These are phyloP conservation scores for Malus hybrid DNA, from an alignment of 331 rosid genomes.

Conservation along the genomic window DNA sequence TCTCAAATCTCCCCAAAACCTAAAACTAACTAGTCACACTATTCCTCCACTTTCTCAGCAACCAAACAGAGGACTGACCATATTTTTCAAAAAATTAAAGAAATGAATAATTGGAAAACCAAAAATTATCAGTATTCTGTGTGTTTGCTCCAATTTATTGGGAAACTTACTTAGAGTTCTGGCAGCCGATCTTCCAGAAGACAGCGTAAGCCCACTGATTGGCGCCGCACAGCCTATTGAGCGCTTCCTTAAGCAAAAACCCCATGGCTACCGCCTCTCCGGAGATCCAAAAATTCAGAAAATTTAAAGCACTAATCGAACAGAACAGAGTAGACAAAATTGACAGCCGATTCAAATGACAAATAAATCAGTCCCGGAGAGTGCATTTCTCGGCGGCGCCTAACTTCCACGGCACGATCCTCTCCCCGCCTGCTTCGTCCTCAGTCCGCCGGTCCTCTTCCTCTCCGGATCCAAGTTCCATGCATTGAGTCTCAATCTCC, in stretches of 20 bases:
- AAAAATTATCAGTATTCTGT: background rate
- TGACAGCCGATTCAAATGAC: background rate
- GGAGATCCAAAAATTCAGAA: constrained; percentile 11
- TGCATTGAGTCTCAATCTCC: constrained; percentile 23
- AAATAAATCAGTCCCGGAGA: constrained; percentile 20
- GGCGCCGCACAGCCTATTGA: constrained; percentile 56
- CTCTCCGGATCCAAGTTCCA: constrained; percentile 62
- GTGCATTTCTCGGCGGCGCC: constrained; percentile 29
- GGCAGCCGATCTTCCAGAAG: constrained; percentile 97
- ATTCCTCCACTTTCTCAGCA: background rate
- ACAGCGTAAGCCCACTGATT: constrained; percentile 93
- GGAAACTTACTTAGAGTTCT: constrained; percentile 69
- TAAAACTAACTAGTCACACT: background rate
- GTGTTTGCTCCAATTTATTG: background rate
- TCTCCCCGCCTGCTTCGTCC: constrained; percentile 89
- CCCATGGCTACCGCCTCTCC: constrained; percentile 44
- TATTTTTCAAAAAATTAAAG: no score
- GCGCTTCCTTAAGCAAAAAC: constrained; percentile 58
- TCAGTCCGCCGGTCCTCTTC: constrained; percentile 69
- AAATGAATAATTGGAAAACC: background rate
- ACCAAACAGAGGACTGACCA: background rate
- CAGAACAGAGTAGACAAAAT: constrained; percentile 10
- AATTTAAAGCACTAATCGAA: background rate
- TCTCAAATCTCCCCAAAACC: background rate
- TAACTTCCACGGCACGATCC: constrained; percentile 94